Conservation (phyloP, 495 filamentous ascomycete genomes). For the Staphylotrichum tortipilum region DNA sequence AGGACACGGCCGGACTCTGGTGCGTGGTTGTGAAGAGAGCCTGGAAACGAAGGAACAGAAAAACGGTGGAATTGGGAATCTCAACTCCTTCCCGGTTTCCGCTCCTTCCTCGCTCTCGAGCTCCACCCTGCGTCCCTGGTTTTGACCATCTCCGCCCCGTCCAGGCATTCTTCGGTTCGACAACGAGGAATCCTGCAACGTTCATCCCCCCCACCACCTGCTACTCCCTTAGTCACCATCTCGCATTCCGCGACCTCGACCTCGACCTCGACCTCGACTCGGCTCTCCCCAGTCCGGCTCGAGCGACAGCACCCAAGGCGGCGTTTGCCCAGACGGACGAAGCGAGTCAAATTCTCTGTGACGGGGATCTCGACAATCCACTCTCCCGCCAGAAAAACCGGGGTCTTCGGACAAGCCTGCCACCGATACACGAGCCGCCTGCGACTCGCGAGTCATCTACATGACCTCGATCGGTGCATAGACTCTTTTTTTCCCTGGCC, state of each 20-base stretch:
- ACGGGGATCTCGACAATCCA: slow-evolving; percentile 1
- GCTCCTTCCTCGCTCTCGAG: neutral
- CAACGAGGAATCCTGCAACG: slow-evolving; percentile 28
- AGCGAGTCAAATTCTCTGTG: neutral
- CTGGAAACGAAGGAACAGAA: slow-evolving; percentile 6
- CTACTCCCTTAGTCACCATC: slow-evolving; percentile 25
- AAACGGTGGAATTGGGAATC: slow-evolving; percentile 13
- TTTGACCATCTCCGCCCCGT: slow-evolving; percentile 8
- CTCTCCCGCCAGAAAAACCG: neutral
- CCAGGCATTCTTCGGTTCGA: slow-evolving; percentile 31
- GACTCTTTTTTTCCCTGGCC: slow-evolving; percentile 23
- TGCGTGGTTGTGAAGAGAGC: slow-evolving; percentile 14
- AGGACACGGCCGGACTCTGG: slow-evolving; percentile 24
- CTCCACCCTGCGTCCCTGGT: slow-evolving; percentile 10
- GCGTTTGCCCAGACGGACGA: neutral
- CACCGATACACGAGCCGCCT: slow-evolving; percentile 5
- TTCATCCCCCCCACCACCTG: slow-evolving; percentile 17
- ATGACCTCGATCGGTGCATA: slow-evolving; percentile 27
- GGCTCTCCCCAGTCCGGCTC: neutral
- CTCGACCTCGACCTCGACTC: slow-evolving; percentile 1
- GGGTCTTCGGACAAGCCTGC: slow-evolving; percentile 1
- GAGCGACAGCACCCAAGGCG: slow-evolving; percentile 3
- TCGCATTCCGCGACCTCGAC: slow-evolving; percentile 4
- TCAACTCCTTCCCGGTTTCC: slow-evolving; percentile 7
- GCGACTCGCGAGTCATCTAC: slow-evolving; percentile 17